phyloP scores from a whole-genome alignment of 495 filamentous ascomycete genomes.

The Aspergillus avenaceus region DNA sequence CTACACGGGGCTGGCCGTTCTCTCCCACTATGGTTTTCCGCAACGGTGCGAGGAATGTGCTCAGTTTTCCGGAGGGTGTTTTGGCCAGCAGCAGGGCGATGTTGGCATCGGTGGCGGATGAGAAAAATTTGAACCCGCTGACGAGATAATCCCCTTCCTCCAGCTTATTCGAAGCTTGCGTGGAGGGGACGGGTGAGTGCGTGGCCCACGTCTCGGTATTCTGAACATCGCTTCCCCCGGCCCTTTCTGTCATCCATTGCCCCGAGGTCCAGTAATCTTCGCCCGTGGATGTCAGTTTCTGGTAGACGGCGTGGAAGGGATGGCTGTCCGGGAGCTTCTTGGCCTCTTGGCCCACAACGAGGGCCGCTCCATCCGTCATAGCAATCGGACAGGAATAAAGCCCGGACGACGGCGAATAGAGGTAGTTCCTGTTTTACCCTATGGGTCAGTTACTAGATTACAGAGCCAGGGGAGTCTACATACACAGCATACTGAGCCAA shows the following conservation, averaged over 20 bases:
- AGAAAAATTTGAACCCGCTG: constrained; percentile 76
- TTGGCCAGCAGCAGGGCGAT: constrained; percentile 69
- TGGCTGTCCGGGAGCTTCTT: constrained; percentile 17
- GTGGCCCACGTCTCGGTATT: constrained; percentile 64
- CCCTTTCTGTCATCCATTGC: constrained; percentile 86
- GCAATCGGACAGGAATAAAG: constrained; percentile 63
- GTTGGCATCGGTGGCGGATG: constrained; percentile 66
- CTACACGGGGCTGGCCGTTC: constrained; percentile 18
- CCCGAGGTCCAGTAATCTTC: constrained; percentile 71
- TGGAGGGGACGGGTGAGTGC: constrained; percentile 22
- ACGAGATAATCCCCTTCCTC: constrained; percentile 40
- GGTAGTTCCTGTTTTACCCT: constrained; percentile 54
- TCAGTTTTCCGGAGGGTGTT: constrained; percentile 50
- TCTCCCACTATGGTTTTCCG: constrained; percentile 34
- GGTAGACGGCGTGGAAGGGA: constrained; percentile 49
- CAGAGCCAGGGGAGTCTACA: background rate
- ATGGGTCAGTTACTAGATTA: constrained; percentile 9
- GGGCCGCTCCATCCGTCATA: constrained; percentile 69
- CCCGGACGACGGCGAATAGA: constrained; percentile 59
- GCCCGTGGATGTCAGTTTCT: constrained; percentile 47
- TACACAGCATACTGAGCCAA: constrained; percentile 33
- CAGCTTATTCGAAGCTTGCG: constrained; percentile 3
- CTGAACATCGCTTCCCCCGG: constrained; percentile 69
- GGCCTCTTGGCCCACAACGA: constrained; percentile 54
- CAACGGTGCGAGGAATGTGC: constrained; percentile 65